Base-by-base conservation (phyloP, 2,329 filamentous ascomycete species). In the Emericellopsis cladophorae region DNA sequence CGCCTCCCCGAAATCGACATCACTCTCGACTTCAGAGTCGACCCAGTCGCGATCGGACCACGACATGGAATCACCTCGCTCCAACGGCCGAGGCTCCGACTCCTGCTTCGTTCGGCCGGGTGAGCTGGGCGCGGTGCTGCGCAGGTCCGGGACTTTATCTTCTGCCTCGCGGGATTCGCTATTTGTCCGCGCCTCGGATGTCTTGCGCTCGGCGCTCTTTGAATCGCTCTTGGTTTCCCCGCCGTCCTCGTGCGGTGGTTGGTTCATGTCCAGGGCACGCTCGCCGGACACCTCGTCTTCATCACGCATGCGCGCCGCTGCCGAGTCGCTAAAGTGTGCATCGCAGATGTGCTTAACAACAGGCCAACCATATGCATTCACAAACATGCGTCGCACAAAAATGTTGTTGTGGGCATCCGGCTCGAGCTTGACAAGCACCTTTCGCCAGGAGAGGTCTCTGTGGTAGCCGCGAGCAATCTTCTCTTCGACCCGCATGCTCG, bases 351-450 rank as follows among this genome's bases (percentile, higher is more conserved):
- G 92, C 61, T 95, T 89, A 39, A 96, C 69, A 1, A 98, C 92
- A 1, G 92, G 92, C 92, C 92, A 98, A 2, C 92, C 92, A 52
- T 94, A 94, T 0, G 92, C 92, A 54, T 98, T 98, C 42, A 88
- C 82, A 58, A 98, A 98, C 81, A 88, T 94, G 42, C 92, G 81
- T 14, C 92, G 82, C 21, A 98, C 92, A 45, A 96, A 83, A 49
- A 98, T 94, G 59, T 98, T 98, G 62, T 98, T 98, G 65, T 98
- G 92, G 0, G 92, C 92, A 60, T 98, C 92, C 0, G 92, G 92
- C 56, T 98, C 90, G 3, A 98, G 70, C 41, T 92, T 84, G 12
- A 98, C 92, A 4, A 98, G 75, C 2, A 98, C 92, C 57, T 98
- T 98, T 36, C 92, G 84, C 92, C 92, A 98, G 2, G 86, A 85